phyloP scores from a whole-genome alignment of 2,329 filamentous ascomycete species.

The Gnomoniopsis smithogilvyi region DNA sequence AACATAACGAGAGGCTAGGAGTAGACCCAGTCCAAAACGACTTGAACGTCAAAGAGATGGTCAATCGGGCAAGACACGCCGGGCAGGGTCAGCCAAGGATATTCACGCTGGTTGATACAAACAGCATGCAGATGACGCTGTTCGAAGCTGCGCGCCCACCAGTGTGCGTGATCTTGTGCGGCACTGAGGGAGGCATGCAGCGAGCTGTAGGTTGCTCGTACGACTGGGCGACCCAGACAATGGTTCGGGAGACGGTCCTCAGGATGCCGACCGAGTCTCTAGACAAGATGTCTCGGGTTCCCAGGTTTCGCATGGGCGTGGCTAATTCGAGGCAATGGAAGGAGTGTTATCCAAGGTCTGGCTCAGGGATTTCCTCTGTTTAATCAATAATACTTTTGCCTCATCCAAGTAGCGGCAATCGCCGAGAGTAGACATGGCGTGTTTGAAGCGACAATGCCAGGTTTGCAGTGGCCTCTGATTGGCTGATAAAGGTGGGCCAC shows the following conservation, averaged over 20 bases:
- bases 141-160: conserved; percentile 36
- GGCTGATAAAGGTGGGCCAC: too few relatives aligned
- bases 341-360: neutral
- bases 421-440: too few relatives aligned
- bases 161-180: conserved; percentile 36
- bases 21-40: conserved; percentile 25
- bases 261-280: conserved; percentile 36
- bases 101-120: conserved; percentile 35
- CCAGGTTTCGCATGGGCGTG: conserved; percentile 27
- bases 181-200: conserved; percentile 44
- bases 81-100: conserved; percentile 27
- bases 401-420: too few relatives aligned
- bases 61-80: conserved; percentile 26
- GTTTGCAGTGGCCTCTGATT: too few relatives aligned
- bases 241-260: conserved; percentile 41
- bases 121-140: conserved; percentile 31
- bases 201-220: conserved; percentile 41
- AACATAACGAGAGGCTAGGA: conserved; percentile 24
- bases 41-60: conserved; percentile 22
- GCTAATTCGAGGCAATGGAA: neutral
- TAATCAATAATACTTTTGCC: too few relatives aligned
- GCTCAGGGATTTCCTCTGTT: neutral
- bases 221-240: conserved; percentile 36
- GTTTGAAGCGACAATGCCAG: too few relatives aligned
- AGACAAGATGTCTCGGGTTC: conserved; percentile 32